Evolutionary conservation across 108 stramenopile genomes (phyloP), one percentile per base, ranked within the genome.

Genomic region (Cyclotella sp.): DNA sequence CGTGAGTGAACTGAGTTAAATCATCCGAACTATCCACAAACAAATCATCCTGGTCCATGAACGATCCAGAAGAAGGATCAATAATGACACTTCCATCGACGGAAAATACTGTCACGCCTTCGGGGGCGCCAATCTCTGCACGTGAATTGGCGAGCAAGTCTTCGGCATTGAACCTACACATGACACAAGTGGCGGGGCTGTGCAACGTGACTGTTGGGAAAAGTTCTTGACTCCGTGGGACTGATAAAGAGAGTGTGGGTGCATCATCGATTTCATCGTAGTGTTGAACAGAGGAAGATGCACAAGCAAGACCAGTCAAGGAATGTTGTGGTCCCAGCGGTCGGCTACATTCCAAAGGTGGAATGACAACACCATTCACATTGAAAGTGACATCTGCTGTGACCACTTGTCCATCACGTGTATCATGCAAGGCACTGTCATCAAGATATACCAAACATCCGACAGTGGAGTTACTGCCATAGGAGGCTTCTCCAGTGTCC

Each of bases 381-480:
- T 88, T 95, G 89, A 97, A 97, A 30, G 89, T 94, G 10, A 95
- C 92, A 43, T 88, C 81, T 16, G 95, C 95, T 9, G 83, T 89
- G 15, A 97, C 92, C 84, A 95, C 88, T 44, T 90, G 82, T 26
- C 95, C 96, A 51, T 98, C 97, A 89, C 92, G 93, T 22, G 95
- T 94, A 58, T 96, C 94, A 65, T 93, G 88, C 8, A 91, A 90
- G 19, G 89, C 87, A 28, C 79, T 81, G 64, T 96, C 96, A 74
- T 97, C 97, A 2, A 98, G 79, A 76, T 88, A 96, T 29, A 97
- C 97, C 22, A 98, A 83, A 68, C 96, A 95, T 16, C 97, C 97
- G 28, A 98, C 93, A 5, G 97, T 97, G 27, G 89, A 86, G 44
- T 83, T 87, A 58, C 86, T 87, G n/a, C 91, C 90, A 70, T 91